These are phyloP conservation scores for Sherardia arvensis DNA, from an alignment of 257 asterid species.

Conservation along the genomic window DNA sequence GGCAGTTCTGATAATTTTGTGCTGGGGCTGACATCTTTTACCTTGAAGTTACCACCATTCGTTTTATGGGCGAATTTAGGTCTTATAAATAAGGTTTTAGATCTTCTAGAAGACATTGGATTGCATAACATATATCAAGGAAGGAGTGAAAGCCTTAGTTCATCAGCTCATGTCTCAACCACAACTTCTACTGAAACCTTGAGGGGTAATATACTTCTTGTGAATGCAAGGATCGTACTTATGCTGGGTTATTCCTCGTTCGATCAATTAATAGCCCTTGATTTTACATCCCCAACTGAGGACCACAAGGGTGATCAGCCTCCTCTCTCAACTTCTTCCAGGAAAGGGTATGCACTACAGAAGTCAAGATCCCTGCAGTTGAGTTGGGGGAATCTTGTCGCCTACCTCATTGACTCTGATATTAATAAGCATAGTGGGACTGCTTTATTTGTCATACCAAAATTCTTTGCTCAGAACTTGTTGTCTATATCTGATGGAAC, in stretches of 20 bases:
- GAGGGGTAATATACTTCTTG: conserved; percentile 50
- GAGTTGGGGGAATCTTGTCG: conserved; percentile 43
- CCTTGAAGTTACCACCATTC: conserved; percentile 63
- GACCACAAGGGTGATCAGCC: conserved; percentile 32
- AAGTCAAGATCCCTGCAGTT: conserved; percentile 53
- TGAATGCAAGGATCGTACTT: conserved; percentile 68
- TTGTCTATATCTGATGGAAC: conserved; percentile 40
- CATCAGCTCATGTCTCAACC: conserved; percentile 22
- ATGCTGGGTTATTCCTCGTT: conserved; percentile 48
- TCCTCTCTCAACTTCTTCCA: conserved; percentile 29
- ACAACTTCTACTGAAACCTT: conserved; percentile 28
- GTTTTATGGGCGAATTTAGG: conserved; percentile 69
- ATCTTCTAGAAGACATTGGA: conserved; percentile 44
- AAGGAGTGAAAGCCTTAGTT: conserved; percentile 27
- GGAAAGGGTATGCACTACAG: conserved; percentile 26
- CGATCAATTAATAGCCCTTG: conserved; percentile 68
- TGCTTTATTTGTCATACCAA: conserved; percentile 23
- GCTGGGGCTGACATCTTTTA: conserved; percentile 53
- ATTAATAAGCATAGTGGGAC: conserved; percentile 28
- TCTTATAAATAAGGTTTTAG: conserved; percentile 29
- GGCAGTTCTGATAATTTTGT: conserved; percentile 41
- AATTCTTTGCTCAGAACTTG: conserved; percentile 45
- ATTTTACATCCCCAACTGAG: conserved; percentile 38
- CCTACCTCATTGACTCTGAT: conserved; percentile 42
- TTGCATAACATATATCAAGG: conserved; percentile 25